Percentiles rank a stretch among this genome's conserved stretches.
phyloP scores from a whole-genome alignment of 768 basidiomycete species.

The Hebeloma cylindrosporum region DNA sequence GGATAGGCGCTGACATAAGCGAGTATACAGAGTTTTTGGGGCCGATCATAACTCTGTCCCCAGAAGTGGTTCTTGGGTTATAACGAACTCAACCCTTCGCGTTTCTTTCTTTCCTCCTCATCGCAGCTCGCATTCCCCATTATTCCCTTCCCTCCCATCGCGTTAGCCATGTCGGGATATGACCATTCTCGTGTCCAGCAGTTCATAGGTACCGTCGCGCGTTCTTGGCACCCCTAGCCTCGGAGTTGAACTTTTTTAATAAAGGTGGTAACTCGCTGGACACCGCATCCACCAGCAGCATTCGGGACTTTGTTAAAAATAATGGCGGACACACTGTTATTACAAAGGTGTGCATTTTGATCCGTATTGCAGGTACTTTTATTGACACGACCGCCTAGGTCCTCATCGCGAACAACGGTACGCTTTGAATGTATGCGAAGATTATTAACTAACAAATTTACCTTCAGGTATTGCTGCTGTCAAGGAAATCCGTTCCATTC shows the following conservation, averaged over 20 bases:
- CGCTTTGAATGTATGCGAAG: slow-evolving; percentile 12
- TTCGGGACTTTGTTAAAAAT: slow-evolving; percentile 87
- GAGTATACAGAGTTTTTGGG: slow-evolving; percentile 42
- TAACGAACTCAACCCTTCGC: slow-evolving; percentile 22
- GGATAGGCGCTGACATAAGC: slow-evolving; percentile 39
- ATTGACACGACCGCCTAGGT: slow-evolving; percentile 51
- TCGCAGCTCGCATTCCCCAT: slow-evolving; percentile 18
- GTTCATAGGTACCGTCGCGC: slow-evolving; percentile 43
- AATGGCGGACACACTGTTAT: slow-evolving; percentile 98
- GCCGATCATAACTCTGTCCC: slow-evolving; percentile 44
- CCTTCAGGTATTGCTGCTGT: slow-evolving; percentile 93
- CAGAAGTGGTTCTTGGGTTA: slow-evolving; percentile 30
- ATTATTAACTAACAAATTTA: slow-evolving; percentile 7
- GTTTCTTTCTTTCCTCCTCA: slow-evolving; percentile 13
- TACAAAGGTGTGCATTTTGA: slow-evolving; percentile 70
- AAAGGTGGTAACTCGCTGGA: slow-evolving; percentile 92
- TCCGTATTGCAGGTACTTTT: slow-evolving; percentile 8
- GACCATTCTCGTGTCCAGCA: slow-evolving; percentile 58
- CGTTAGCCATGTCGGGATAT: slow-evolving; percentile 45
- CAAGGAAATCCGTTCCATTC: slow-evolving; percentile 97
- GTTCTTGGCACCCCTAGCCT: slow-evolving; percentile 4
- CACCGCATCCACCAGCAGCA: slow-evolving; percentile 71
- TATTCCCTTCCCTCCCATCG: slow-evolving; percentile 18
- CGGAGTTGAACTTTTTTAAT: slow-evolving; percentile 17
- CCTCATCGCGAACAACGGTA: slow-evolving; percentile 98